A percentile compares a stretch with the other conserved stretches of the same genome.
These are phyloP conservation scores for Suillus clintonianus DNA, from an alignment of 768 basidiomycete species.

Conservation along the genomic window DNA sequence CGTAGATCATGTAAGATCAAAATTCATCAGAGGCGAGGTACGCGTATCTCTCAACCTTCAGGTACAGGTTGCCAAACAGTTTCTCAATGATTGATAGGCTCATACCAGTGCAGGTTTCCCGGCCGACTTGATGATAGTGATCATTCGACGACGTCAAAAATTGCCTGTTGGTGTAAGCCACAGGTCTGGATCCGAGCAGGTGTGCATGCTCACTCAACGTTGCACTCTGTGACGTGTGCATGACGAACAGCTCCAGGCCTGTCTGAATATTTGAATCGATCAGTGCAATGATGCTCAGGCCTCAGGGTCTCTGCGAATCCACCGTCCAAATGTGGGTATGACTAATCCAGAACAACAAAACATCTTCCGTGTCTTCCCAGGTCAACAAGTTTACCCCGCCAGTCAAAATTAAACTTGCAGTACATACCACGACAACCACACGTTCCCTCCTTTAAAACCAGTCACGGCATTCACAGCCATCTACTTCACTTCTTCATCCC, in stretches of 20 bases:
- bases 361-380: background rate
- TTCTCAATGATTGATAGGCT: background rate
- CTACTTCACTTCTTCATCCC: background rate
- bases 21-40: too few relatives aligned
- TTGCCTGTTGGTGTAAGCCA: too few relatives aligned
- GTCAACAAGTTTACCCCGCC: background rate
- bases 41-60: background rate
- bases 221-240: too few relatives aligned
- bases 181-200: too few relatives aligned
- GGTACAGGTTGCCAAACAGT: background rate
- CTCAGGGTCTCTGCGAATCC: background rate
- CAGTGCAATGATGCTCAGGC: too few relatives aligned
- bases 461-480: background rate
- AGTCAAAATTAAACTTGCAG: background rate
- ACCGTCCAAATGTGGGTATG: background rate
- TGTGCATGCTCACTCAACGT: too few relatives aligned
- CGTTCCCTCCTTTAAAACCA: conserved; percentile 4
- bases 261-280: too few relatives aligned
- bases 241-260: too few relatives aligned
- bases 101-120: background rate
- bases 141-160: too few relatives aligned
- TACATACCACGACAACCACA: background rate
- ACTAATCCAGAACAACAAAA: background rate
- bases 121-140: too few relatives aligned
- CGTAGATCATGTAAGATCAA: background rate